phyloP scores from a whole-genome alignment of 2,329 filamentous ascomycete species.

The Westerdykella aurantiaca region DNA sequence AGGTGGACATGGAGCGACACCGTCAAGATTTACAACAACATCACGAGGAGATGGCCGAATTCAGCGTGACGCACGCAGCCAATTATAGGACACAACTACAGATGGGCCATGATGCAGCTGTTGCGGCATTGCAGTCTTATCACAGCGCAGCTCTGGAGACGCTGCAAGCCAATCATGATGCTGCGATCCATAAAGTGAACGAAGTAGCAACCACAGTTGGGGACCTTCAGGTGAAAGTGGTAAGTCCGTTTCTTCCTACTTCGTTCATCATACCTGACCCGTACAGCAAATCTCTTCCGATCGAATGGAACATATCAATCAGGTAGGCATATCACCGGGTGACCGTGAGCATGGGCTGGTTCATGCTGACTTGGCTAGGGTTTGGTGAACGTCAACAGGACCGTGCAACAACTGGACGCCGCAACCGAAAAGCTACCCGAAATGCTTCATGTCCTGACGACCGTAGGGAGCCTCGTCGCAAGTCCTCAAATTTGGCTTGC shows the following conservation, averaged over 20 bases:
- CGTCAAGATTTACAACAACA: conserved; percentile 3
- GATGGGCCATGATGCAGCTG: neutral
- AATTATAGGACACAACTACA: conserved; percentile 3
- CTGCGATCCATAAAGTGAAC: conserved; percentile 3
- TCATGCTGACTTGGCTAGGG: neutral
- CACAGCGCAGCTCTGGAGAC: neutral
- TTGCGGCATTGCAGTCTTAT: neutral
- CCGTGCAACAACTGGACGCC: conserved; percentile 3
- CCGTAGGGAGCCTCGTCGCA: neutral
- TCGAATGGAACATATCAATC: neutral
- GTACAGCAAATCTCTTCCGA: neutral
- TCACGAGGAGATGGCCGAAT: conserved; percentile 2
- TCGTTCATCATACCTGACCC: neutral
- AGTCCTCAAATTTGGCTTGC: neutral
- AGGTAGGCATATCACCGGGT: neutral
- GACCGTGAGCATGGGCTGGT: neutral
- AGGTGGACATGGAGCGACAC: conserved; percentile 1
- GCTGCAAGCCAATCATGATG: neutral
- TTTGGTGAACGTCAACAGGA: conserved; percentile 1
- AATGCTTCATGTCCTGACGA: conserved; percentile 2
- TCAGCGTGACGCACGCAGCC: conserved; percentile 1
- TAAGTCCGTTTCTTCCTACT: neutral
- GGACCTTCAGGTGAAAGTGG: neutral
- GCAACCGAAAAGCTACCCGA: conserved; percentile 3
- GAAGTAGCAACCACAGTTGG: neutral